A percentile compares a stretch with the other conserved stretches of the same genome.
Conservation (phyloP, 1,284 basidiomycete species). For the Ustilago hordei region DNA sequence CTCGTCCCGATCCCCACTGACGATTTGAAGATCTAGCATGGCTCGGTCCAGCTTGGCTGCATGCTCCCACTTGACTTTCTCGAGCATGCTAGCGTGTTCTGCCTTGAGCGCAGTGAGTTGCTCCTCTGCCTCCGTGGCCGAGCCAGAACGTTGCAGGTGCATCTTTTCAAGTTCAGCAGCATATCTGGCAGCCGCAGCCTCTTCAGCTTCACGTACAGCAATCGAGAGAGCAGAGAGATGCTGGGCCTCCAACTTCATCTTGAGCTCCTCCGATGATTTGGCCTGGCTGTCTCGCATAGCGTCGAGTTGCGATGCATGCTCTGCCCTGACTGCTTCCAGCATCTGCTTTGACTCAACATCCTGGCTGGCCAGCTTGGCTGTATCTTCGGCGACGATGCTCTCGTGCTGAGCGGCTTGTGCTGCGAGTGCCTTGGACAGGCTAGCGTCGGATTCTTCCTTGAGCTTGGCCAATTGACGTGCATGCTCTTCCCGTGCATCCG, state of each 20-base stretch:
- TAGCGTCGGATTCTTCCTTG: slow-evolving; percentile 31
- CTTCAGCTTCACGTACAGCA: slow-evolving; percentile 32
- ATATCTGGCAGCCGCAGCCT: slow-evolving; percentile 14
- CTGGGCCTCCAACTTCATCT: slow-evolving; percentile 46
- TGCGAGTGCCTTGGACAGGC: slow-evolving; percentile 31
- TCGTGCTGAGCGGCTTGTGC: slow-evolving; percentile 37
- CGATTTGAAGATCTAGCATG: slow-evolving; percentile 40
- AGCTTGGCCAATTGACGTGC: slow-evolving; percentile 23
- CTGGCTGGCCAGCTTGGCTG: slow-evolving; percentile 18
- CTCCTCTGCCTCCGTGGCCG: slow-evolving; percentile 9
- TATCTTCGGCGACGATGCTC: slow-evolving; percentile 24
- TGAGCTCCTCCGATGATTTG: slow-evolving; percentile 18
- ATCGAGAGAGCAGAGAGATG: slow-evolving; percentile 35
- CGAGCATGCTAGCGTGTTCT: slow-evolving; percentile 23
- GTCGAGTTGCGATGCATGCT: slow-evolving; percentile 22
- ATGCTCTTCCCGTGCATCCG: slow-evolving; percentile 29
- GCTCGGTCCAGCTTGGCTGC: slow-evolving; percentile 39
- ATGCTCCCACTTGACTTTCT: slow-evolving; percentile 29
- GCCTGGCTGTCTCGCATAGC: slow-evolving; percentile 24
- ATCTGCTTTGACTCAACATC: slow-evolving; percentile 17
- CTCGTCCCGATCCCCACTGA: slow-evolving; percentile 35
- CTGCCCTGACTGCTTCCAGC: slow-evolving; percentile 2
- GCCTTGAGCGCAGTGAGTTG: slow-evolving; percentile 16
- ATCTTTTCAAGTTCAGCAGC: slow-evolving; percentile 24
- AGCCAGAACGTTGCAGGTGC: slow-evolving; percentile 24